Evolutionary conservation across 352 stramenopile genomes (phyloP).

Genomic region (Elongisporangium senticosum): DNA sequence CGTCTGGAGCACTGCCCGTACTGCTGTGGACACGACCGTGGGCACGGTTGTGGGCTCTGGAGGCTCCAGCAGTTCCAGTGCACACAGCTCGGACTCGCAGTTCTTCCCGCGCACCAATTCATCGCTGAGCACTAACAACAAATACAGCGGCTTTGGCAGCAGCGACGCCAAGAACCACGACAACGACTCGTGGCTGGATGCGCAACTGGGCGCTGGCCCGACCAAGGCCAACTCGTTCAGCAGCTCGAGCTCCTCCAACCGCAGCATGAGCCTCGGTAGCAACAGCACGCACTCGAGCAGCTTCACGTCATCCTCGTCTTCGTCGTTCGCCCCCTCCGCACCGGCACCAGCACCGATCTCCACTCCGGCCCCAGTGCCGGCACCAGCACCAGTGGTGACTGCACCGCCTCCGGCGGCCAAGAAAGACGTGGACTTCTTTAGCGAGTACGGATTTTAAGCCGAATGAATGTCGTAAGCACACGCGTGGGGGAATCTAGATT

Average conservation of each 20-base stretch:
- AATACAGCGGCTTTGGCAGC: constrained; percentile 59
- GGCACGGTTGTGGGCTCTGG: constrained; percentile 6
- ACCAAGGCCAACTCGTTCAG: constrained; percentile 31
- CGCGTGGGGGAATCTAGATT: background rate
- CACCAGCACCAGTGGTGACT: constrained; percentile 14
- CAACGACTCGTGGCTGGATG: constrained; percentile 68
- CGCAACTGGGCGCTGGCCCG: constrained; percentile 29
- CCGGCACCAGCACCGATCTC: constrained; percentile 17
- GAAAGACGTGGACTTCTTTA: constrained; percentile 85
- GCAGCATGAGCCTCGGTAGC: constrained; percentile 7
- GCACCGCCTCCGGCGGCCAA: constrained; percentile 35
- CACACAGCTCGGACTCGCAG: constrained; percentile 17
- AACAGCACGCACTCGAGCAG: constrained; percentile 26
- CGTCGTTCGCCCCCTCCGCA: constrained; percentile 22
- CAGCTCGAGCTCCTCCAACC: constrained; percentile 7
- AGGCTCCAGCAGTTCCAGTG: constrained; percentile 11
- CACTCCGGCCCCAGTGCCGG: constrained; percentile 8
- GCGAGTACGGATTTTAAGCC: constrained; percentile 71
- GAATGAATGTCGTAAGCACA: background rate
- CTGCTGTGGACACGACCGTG: constrained; percentile 44
- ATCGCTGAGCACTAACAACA: constrained; percentile 44
- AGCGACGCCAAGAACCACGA: constrained; percentile 33
- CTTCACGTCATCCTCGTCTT: constrained; percentile 41
- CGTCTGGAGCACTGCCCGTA: constrained; percentile 60
- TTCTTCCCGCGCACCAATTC: constrained; percentile 52